A percentile compares a stretch with the other conserved stretches of the same genome.
These are phyloP conservation scores for Pichia cactophila DNA, from an alignment of 1,139 yeast species.

Conservation along the genomic window DNA sequence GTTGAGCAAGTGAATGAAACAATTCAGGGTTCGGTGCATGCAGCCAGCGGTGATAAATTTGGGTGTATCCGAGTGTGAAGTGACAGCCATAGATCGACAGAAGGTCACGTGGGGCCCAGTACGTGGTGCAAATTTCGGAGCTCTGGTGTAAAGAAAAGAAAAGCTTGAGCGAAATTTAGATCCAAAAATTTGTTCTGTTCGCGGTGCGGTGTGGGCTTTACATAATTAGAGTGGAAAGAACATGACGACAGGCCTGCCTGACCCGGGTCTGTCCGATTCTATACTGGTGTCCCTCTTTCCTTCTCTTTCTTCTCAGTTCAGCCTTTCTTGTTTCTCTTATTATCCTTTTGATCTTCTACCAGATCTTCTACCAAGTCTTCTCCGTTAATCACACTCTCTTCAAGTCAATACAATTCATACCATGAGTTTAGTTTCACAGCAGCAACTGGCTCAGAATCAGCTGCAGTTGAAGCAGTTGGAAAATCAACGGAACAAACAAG, in stretches of 20 bases:
- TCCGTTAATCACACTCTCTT: background rate
- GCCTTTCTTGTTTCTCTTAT: background rate
- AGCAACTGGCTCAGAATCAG: constrained; percentile 28
- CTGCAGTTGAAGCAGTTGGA: constrained; percentile 28
- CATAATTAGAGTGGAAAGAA: too few relatives aligned
- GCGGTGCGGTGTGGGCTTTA: background rate
- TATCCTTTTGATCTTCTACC: background rate
- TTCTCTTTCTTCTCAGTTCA: background rate
- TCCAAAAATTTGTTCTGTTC: background rate
- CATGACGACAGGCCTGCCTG: background rate
- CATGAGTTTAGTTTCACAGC: constrained; percentile 29
- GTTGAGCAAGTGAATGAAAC: too few relatives aligned
- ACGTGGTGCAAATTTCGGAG: too few relatives aligned
- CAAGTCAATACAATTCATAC: background rate
- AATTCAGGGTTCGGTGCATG: too few relatives aligned
- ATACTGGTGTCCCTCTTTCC: background rate
- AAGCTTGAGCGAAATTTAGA: too few relatives aligned
- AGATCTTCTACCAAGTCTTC: background rate
- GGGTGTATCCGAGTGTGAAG: too few relatives aligned
- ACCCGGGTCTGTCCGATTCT: background rate
- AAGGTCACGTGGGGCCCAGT: too few relatives aligned
- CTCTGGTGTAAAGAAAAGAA: too few relatives aligned
- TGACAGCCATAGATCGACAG: too few relatives aligned
- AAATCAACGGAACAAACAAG: constrained; percentile 32
- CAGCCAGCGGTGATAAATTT: too few relatives aligned